Evolutionary conservation across 495 filamentous ascomycete species (phyloP), one percentile per base, ranked within the genome.

Genomic region (Aeminium ludgeri): DNA sequence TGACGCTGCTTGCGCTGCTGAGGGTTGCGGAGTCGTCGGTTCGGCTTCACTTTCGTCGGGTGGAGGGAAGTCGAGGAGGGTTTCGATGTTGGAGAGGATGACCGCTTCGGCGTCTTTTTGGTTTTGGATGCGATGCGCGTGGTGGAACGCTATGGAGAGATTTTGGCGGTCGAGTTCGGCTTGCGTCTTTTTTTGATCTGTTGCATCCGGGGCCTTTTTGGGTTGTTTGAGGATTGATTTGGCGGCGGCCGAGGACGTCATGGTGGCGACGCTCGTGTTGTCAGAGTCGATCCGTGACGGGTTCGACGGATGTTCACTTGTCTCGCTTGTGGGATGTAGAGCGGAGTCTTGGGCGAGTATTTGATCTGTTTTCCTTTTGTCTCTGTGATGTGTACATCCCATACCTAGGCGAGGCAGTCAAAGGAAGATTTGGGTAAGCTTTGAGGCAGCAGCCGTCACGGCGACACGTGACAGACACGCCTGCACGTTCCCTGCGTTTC

Each of bases 71-170:
- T 76, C 70, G 30, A 76, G 55, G 6, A 92, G 80, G 10, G 70
- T 67, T 30, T 80, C 68, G 23, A 75, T 78, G 36, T 76, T 67
- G 39, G 69, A 64, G 39, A 95, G 65, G 40, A 92, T 83, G 36
- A 69, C 60, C 13, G 68, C 58, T 54, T 92, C 80, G 44, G 80
- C 63, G 17, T 77, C 70, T 51, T 83, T 86, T 36, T 75, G 79
- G 38, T 76, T 62, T 51, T 92, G 78, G 41, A 95, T 77, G 20
- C 77, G 65, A 43, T 73, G 68, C 10, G 87, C 85, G 62, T 92
- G 85, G 45, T 81, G 70, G 34, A 93, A 60, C 11, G 85, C 86
- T 31, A 75, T 68, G 20, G 70, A 65, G 15, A 69, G 58, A 50
- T 76, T 67, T 34, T 71, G 74, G 13, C 60, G 58, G 46, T 65